Percentiles rank a stretch among this genome's conserved stretches.
phyloP scores from a whole-genome alignment of 768 basidiomycete species.

The Amanita muscaria region DNA sequence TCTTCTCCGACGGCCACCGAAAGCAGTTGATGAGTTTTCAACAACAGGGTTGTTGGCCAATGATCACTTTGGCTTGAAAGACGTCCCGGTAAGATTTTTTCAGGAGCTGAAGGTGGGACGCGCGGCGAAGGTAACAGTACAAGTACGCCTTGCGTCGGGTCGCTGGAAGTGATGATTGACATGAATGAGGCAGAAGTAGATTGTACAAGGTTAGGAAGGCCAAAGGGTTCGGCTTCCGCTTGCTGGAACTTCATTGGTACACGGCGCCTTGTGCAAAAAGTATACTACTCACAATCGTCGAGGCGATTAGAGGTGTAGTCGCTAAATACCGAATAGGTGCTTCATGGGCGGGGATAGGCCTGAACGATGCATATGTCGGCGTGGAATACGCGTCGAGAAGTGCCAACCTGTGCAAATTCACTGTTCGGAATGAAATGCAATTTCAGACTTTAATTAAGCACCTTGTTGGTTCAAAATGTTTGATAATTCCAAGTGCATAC shows the following conservation, averaged over 20 bases:
- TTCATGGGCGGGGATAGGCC: conserved; percentile 26
- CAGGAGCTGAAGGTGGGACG: conserved; percentile 33
- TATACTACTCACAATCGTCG: conserved; percentile 15
- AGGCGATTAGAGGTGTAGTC: conserved; percentile 13
- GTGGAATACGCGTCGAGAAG: conserved; percentile 47
- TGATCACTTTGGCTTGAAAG: conserved; percentile 24
- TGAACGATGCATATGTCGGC: conserved; percentile 35
- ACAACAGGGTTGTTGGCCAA: conserved; percentile 29
- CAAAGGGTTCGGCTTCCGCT: conserved; percentile 28
- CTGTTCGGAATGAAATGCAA: background rate
- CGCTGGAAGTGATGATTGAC: conserved; percentile 22
- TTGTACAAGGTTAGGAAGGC: conserved; percentile 50
- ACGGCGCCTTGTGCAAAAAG: no score
- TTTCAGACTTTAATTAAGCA: no score
- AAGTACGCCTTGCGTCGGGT: conserved; percentile 19
- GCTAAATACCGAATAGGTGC: conserved; percentile 49
- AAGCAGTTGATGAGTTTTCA: conserved; percentile 26
- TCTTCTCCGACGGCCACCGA: conserved; percentile 26
- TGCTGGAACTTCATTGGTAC: conserved; percentile 19
- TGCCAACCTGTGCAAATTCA: conserved; percentile 27
- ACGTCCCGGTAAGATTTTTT: conserved; percentile 24
- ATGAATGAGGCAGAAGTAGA: conserved; percentile 48
- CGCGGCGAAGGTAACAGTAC: conserved; percentile 43
- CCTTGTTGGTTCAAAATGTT: conserved; percentile 38
- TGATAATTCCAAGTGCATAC: conserved; percentile 37